phyloP scores from a whole-genome alignment of 345 rosid species.

The Camelina hispida region DNA sequence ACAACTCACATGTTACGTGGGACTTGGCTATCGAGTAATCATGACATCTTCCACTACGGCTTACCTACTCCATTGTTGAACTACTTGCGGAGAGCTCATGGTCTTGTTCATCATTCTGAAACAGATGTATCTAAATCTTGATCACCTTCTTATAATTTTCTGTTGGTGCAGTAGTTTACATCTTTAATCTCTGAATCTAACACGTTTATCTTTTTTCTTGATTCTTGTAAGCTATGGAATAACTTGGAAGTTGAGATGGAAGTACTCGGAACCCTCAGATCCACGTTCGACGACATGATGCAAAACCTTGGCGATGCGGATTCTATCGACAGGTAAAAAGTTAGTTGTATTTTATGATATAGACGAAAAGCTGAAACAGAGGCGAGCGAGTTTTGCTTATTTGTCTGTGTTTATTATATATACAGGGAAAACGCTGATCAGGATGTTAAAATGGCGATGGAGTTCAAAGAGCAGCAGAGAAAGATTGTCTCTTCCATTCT shows the following conservation, averaged over 20 bases:
- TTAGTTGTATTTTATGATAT: not conserved
- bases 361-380: constrained; percentile 2
- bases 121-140: constrained; percentile 38
- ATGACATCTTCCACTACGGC: constrained; percentile 71
- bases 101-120: constrained; percentile 53
- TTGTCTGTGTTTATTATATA: not conserved
- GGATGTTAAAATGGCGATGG: constrained; percentile 70
- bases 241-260: constrained; percentile 65
- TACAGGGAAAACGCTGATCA: constrained; percentile 59
- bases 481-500: constrained; percentile 73
- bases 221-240: constrained; percentile 49
- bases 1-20: constrained; percentile 87
- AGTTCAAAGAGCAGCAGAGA: constrained; percentile 63
- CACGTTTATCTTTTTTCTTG: not conserved
- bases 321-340: constrained; percentile 52
- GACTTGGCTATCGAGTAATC: constrained; percentile 84
- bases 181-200: not conserved
- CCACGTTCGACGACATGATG: constrained; percentile 67
- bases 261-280: constrained; percentile 62
- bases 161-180: too few relatives aligned
- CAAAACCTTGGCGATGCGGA: constrained; percentile 63
- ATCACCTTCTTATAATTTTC: not conserved
- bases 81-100: constrained; percentile 60
- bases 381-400: not conserved
- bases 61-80: constrained; percentile 79